A percentile compares a stretch with the other conserved stretches of the same genome.
Evolutionary conservation across 371 early-diverging fungal genomes (phyloP).

Genomic region (Mucor lusitanicus): DNA sequence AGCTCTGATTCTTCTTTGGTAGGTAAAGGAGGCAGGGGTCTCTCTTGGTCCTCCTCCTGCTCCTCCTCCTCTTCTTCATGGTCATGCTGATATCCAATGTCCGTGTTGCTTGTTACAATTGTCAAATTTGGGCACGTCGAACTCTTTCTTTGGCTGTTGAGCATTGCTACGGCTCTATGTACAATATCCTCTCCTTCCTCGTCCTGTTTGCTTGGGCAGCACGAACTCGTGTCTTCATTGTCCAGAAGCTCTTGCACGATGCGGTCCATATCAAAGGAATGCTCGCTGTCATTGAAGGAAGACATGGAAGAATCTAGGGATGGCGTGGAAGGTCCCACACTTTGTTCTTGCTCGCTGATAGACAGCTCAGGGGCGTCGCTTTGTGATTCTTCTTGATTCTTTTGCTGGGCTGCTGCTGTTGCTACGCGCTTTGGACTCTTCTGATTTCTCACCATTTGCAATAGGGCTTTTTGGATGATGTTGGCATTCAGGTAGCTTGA

Average conservation of each 20-base stretch:
- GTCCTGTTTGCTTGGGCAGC: not conserved
- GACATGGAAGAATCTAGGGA: not conserved
- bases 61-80: not conserved
- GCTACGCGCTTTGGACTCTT: not conserved
- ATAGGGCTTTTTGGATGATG: slow-evolving; percentile 3
- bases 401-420: not conserved
- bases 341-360: not conserved
- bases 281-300: not conserved
- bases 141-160: not conserved
- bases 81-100: not conserved
- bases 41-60: not conserved
- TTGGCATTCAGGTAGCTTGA: not conserved
- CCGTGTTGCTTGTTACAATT: no score
- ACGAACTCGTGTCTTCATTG: not conserved
- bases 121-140: slow-evolving; percentile 15
- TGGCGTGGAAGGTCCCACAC: not conserved
- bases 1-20: not conserved
- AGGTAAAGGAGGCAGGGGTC: slow-evolving; percentile 21
- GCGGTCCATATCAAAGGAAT: not conserved
- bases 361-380: not conserved
- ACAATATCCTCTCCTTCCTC: not conserved
- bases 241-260: not conserved
- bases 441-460: not conserved
- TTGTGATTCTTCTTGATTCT: not conserved
- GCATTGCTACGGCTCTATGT: not conserved